Base-by-base conservation (phyloP, 139 green algal species). In the Eudorina sp. region DNA sequence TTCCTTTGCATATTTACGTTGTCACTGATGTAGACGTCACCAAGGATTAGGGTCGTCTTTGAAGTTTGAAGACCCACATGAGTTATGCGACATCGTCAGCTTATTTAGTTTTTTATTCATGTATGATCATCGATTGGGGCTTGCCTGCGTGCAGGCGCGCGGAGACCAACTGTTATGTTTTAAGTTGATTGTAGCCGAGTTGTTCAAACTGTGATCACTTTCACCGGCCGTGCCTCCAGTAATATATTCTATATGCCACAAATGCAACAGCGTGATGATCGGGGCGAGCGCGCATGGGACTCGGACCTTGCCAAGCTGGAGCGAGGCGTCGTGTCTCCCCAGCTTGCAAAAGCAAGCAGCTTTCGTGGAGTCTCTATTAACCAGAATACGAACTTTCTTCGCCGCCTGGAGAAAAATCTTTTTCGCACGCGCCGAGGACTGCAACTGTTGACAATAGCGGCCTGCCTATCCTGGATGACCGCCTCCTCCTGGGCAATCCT, bases 401-500 rank as follows among this genome's bases (percentile, higher is more conserved):
- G 64, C 27, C 64, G 68, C 11, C 3, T 77, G 3, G 38, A 13
- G 8, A 31, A 13, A 31, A 25, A 3, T 29, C 34, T 77, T 27
- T 36, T 53, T 21, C 73, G 73, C 4, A 62, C 13, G 2, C 60
- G 80, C 6, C 18, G 62, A 11, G 80, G 80, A 2, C n/a, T 64
- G 80, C 60, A 76, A n/a, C 27, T 76, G 29, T n/a, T 86, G 29
- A 88, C 83, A 0, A 11, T 88, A 1, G 83, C 83, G 5, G 87
- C 79, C n/a, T 89, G 88, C 38, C 34, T 83, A 2, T 46, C 46
- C 0, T 91, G 88, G 88, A 77, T 91, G 43, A 64, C 27, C 11
- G 68, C 70, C 21, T 89, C 80, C 11, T 83, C 73, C 3, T 74
- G 60, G 38, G 80, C 88, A 38, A 91, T 91, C 58, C 74, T 91